phyloP scores from a whole-genome alignment of 106 monocot species.

The Ottelia alismoides region DNA sequence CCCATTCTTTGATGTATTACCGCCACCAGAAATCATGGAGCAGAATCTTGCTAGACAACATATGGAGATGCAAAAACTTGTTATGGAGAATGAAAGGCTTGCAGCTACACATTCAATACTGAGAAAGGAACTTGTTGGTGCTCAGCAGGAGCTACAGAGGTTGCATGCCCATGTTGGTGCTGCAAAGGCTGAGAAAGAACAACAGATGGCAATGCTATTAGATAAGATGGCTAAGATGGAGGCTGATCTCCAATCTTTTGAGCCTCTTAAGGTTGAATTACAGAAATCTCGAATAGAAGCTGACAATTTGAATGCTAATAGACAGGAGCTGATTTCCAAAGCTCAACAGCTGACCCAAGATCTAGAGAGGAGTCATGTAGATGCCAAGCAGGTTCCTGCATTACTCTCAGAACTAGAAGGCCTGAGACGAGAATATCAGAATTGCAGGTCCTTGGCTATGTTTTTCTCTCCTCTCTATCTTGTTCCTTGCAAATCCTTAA shows the following conservation, averaged over 20 bases:
- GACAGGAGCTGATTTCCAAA: slow-evolving; percentile 47
- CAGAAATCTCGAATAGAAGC: slow-evolving; percentile 53
- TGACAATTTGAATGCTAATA: slow-evolving; percentile 26
- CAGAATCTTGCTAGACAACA: slow-evolving; percentile 60
- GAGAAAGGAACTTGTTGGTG: slow-evolving; percentile 52
- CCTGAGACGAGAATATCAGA: slow-evolving; percentile 64
- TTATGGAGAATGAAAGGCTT: slow-evolving; percentile 53
- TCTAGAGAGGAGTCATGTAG: slow-evolving; percentile 34
- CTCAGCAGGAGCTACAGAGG: slow-evolving; percentile 65
- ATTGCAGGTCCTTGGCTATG: slow-evolving; percentile 43
- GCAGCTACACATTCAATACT: slow-evolving; percentile 48
- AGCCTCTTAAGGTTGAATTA: slow-evolving; percentile 40
- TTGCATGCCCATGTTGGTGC: slow-evolving; percentile 38
- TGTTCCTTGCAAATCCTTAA: background rate
- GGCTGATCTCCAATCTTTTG: slow-evolving; percentile 39
- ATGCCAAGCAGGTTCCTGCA: slow-evolving; percentile 46
- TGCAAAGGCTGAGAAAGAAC: slow-evolving; percentile 44
- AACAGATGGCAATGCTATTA: slow-evolving; percentile 33
- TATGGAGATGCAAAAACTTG: slow-evolving; percentile 56
- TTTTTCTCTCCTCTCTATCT: background rate
- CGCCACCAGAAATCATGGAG: slow-evolving; percentile 60
- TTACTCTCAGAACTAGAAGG: slow-evolving; percentile 53
- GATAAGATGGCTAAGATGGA: slow-evolving; percentile 75
- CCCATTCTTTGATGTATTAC: slow-evolving; percentile 53
- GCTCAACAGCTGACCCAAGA: slow-evolving; percentile 54